Evolutionary conservation across 352 stramenopile genomes (phyloP), one percentile per base, ranked within the genome.

Genomic region (Phytophthora pisi): DNA sequence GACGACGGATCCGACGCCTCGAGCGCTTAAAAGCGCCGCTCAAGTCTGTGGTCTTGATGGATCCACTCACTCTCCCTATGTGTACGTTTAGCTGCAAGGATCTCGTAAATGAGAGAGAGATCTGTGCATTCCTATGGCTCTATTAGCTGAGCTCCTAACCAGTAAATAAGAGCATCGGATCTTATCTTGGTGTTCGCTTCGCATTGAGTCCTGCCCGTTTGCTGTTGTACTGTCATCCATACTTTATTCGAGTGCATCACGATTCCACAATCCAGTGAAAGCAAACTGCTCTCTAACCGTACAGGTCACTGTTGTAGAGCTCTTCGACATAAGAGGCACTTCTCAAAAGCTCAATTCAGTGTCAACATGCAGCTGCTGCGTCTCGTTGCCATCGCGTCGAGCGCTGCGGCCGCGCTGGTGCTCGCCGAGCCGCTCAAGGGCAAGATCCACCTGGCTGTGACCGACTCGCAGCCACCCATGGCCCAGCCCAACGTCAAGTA

Each of bases 11-110:
- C 43, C n/a, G 36, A 50, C 8, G 42, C 31, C 42, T 51, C 43
- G 16, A 50, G 43, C n/a, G 43, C 16, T 1, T 50, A 18, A 7
- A 13, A 10, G 34, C 34, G 9, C 34, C 8, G 34, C 34, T 30
- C 6, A 0, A 30, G 26, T 4, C 26, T 30, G 26, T 30, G 26
- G 26, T 0, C 3, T 30, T 20, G 20, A n/a, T n/a, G 26, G 26
- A 30, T 30, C 26, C 26, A 30, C 26, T 7, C 2, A 6, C 26
- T 30, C 34, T 16, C 13, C 38, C 38, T 45, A 45, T 50, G 38
- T 70, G 26, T 65, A 64, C 40, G 54, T 70, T 60, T 53, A 63
- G 49, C 38, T 62, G 11, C 13, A 15, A 16, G 38, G 38, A 45
- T 45, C 38, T 45, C 38, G 38, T 18, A 7, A 68, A 5, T 5